A percentile compares a stretch with the other conserved stretches of the same genome.
Conservation (phyloP, 2,329 filamentous ascomycete genomes). For the Raffaelea albimanens region DNA sequence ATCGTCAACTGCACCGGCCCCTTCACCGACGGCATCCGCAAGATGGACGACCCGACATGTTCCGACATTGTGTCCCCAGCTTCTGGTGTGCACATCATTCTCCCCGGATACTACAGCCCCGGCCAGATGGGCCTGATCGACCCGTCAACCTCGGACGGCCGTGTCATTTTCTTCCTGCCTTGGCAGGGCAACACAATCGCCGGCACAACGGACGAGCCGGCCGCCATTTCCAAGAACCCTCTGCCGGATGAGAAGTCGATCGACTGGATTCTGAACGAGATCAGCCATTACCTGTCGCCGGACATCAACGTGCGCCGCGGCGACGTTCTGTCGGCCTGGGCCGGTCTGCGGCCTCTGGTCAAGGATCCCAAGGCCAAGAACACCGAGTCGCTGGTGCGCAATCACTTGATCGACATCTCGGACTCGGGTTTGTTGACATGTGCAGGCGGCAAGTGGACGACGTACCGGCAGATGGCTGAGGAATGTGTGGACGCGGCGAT, state of each 20-base stretch:
- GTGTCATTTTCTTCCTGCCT: slow-evolving; percentile 79
- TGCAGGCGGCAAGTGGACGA: slow-evolving; percentile 81
- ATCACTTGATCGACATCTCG: slow-evolving; percentile 69
- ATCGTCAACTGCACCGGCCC: slow-evolving; percentile 79
- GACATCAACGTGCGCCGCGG: slow-evolving; percentile 66
- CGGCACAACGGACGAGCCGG: slow-evolving; percentile 70
- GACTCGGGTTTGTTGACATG: slow-evolving; percentile 68
- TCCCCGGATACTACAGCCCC: slow-evolving; percentile 71
- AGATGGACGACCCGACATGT: slow-evolving; percentile 63
- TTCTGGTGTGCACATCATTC: slow-evolving; percentile 74
- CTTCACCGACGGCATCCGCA: slow-evolving; percentile 70
- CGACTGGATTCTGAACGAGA: slow-evolving; percentile 71
- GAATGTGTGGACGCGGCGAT: slow-evolving; percentile 75
- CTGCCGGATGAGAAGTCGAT: slow-evolving; percentile 69
- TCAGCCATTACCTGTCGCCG: slow-evolving; percentile 65
- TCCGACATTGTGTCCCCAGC: slow-evolving; percentile 70
- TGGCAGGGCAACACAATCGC: slow-evolving; percentile 84
- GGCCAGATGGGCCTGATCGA: slow-evolving; percentile 77
- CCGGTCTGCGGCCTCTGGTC: slow-evolving; percentile 66
- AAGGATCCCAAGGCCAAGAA: slow-evolving; percentile 73
- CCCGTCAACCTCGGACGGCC: slow-evolving; percentile 71
- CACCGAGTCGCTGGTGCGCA: slow-evolving; percentile 74
- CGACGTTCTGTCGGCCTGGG: slow-evolving; percentile 75
- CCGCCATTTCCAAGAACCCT: slow-evolving; percentile 57
- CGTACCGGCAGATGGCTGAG: slow-evolving; percentile 81